Evolutionary conservation across 2,329 filamentous ascomycete species (phyloP).

Genomic region (Cercospora sp.): DNA sequence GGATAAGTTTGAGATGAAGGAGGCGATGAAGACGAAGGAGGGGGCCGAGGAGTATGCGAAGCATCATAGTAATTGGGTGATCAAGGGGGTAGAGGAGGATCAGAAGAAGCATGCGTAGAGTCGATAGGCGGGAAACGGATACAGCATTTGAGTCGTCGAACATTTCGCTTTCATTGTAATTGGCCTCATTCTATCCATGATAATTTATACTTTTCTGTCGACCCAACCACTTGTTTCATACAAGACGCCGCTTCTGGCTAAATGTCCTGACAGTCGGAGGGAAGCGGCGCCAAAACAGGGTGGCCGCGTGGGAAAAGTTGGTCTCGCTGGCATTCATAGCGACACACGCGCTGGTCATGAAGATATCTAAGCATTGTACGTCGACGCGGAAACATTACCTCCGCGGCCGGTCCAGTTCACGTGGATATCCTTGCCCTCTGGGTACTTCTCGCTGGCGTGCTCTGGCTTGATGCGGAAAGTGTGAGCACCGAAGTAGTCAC

Average conservation of each 20-base stretch:
- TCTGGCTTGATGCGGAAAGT: slow-evolving; percentile 57
- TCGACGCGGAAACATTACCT: slow-evolving; percentile 94
- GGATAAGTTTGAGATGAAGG: slow-evolving; percentile 43
- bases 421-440: slow-evolving; percentile 84
- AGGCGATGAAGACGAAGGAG: slow-evolving; percentile 41
- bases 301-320: slow-evolving; percentile 5
- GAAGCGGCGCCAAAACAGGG: slow-evolving; percentile 15
- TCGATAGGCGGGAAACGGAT: neutral
- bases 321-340: slow-evolving; percentile 6
- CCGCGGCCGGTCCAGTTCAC: slow-evolving; percentile 99
- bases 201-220: slow-evolving; percentile 6
- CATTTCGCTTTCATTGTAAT: slow-evolving; percentile 4
- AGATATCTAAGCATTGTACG: slow-evolving; percentile 81
- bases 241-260: slow-evolving; percentile 17
- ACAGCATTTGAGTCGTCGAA: neutral
- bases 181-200: slow-evolving; percentile 21
- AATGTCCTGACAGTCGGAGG: slow-evolving; percentile 13
- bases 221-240: slow-evolving; percentile 15
- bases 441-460: slow-evolving; percentile 63
- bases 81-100: slow-evolving; percentile 44
- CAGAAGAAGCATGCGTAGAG: slow-evolving; percentile 39
- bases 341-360: slow-evolving; percentile 9
- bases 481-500: slow-evolving; percentile 90
- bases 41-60: slow-evolving; percentile 42
- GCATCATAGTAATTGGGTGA: slow-evolving; percentile 38